Evolutionary conservation across 2,329 filamentous ascomycete species (phyloP).

Genomic region (Arthrobotrys pseudoclavata): DNA sequence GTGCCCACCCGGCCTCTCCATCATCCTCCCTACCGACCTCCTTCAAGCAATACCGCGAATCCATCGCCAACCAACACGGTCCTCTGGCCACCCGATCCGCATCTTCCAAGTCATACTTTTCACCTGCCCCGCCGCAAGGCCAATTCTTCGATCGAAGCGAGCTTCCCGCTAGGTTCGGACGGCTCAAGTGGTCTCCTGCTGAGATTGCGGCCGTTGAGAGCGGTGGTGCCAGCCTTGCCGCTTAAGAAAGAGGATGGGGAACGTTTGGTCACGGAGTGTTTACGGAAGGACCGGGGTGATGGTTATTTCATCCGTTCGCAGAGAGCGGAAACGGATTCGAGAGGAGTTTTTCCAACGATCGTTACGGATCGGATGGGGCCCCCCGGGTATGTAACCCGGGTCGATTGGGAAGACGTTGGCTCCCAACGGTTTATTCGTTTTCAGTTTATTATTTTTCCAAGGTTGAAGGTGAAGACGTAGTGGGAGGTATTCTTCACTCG

Average conservation of each 20-base stretch:
- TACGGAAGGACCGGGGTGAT: background rate
- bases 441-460: background rate
- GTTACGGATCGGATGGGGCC: background rate
- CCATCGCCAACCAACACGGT: constrained; percentile 79
- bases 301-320: background rate
- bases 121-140: constrained; percentile 74
- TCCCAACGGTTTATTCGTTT: background rate
- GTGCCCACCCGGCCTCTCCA: constrained; percentile 80
- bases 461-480: background rate
- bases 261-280: background rate
- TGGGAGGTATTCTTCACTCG: constrained; percentile 11
- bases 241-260: constrained; percentile 64
- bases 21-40: constrained; percentile 75
- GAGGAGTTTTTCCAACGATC: background rate
- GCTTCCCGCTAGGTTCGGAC: constrained; percentile 85
- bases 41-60: constrained; percentile 83
- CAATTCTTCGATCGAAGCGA: constrained; percentile 90
- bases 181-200: constrained; percentile 78
- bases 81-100: constrained; percentile 76
- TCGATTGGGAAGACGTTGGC: background rate
- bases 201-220: constrained; percentile 98
- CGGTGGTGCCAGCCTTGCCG: constrained; percentile 79
- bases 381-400: background rate
- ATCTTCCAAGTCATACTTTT: constrained; percentile 56
- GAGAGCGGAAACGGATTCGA: background rate